Conservation (phyloP, 2,329 filamentous ascomycete genomes). For the Claviceps fusiformis region DNA sequence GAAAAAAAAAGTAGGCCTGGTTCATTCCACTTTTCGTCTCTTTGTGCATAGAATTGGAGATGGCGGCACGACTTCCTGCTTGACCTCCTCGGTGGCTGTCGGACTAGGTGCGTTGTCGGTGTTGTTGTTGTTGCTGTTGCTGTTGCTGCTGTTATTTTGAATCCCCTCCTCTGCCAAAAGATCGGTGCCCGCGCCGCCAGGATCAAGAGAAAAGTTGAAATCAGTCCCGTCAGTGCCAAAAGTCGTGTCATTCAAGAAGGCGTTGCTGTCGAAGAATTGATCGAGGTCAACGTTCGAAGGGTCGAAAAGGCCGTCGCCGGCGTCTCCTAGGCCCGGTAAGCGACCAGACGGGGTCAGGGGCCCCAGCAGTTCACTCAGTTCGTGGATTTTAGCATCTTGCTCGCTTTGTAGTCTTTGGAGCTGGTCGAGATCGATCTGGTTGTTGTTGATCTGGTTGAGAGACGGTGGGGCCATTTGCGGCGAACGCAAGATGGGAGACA, state of each 20-base stretch:
- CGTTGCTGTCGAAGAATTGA: constrained; percentile 35
- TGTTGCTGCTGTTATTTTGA: constrained; percentile 12
- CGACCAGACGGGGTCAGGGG: constrained; percentile 69
- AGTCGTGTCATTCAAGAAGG: constrained; percentile 22
- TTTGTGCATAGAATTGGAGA: constrained; percentile 19
- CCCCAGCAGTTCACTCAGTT: constrained; percentile 59
- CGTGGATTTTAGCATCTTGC: constrained; percentile 63
- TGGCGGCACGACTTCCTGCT: constrained; percentile 25
- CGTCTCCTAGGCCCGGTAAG: constrained; percentile 54
- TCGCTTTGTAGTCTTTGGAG: constrained; percentile 67
- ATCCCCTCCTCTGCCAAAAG: background rate
- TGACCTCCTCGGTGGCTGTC: constrained; percentile 37
- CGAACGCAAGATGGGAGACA: constrained; percentile 37
- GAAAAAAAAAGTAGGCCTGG: background rate
- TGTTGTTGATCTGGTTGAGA: constrained; percentile 51
- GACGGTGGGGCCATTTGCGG: constrained; percentile 21
- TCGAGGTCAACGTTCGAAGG: constrained; percentile 32
- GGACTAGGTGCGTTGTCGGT: constrained; percentile 30
- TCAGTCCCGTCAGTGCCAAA: constrained; percentile 31
- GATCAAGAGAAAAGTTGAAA: constrained; percentile 38
- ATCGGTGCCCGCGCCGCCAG: constrained; percentile 11
- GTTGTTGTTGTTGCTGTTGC: constrained; percentile 22
- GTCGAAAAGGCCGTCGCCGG: constrained; percentile 21
- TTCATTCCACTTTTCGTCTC: constrained; percentile 23
- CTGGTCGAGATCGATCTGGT: constrained; percentile 62